Evolutionary conservation across 1,284 basidiomycete genomes (phyloP), one percentile per base, ranked within the genome.

Genomic region (Agaricales sp.): DNA sequence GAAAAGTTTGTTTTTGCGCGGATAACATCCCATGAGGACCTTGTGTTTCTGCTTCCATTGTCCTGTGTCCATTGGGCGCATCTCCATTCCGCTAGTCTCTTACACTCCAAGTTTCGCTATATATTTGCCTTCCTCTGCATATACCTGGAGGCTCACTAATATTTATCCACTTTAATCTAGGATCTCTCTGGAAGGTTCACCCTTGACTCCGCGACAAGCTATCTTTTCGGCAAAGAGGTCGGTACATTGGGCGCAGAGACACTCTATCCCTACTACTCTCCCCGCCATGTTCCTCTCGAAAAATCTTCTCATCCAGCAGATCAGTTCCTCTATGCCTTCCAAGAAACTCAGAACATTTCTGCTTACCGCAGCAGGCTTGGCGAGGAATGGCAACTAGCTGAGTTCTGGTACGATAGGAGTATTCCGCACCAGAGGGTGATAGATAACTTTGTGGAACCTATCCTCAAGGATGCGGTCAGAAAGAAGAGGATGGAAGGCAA

Each of bases 121-220:
- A n/a, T n/a, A 8, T 35, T 8, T 35, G n/a, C 11, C 30, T n/a
- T 35, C 30, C 11, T 8, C 41, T 43, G 8, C 20, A 43, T 19
- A 8, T 16, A 8, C 20, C 20, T 43, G 41, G 11, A n/a, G 11
- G 41, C 20, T 8, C 41, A 11, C 20, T 19, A 43, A 43, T 19
- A 43, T 19, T 19, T 43, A 43, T 21, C n/a, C 20, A 16, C 22
- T n/a, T n/a, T n/a, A n/a, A n/a, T n/a, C n/a, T n/a, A 55, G 51
- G 52, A 56, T 26, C 24, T 52, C 23, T 35, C 51, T 12, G 47
- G 52, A n/a, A 18, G 58, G 1, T 58, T 61, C 46, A 61, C 60
- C 14, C 52, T 61, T n/a, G 60, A 61, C 43, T 53, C 55, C 19
- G 58, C 60, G 0, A 57, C 58, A 8, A 55, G 58, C 39, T 61